Conservation (phyloP, 331 rosid genomes). For the Telfairia occidentalis region DNA sequence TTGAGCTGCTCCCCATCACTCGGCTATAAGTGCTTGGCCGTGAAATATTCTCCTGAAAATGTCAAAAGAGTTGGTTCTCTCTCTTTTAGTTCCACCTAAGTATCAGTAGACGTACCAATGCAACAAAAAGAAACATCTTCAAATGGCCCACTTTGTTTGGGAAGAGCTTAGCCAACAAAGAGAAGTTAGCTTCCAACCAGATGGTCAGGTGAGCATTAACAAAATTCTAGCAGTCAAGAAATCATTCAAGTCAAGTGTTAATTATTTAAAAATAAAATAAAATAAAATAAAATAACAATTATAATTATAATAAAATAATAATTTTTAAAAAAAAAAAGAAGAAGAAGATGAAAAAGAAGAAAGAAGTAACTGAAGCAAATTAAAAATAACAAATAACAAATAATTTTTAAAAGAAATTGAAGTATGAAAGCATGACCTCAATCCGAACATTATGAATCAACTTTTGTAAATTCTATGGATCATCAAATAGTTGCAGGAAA, state of each 20-base stretch:
- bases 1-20: conserved; percentile 21
- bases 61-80: not conserved
- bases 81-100: not conserved
- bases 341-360: too few relatives aligned
- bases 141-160: not conserved
- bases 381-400: not conserved
- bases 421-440: not conserved
- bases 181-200: not conserved
- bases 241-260: not conserved
- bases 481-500: not conserved
- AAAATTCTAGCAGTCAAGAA: not conserved
- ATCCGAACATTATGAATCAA: not conserved
- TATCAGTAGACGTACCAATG: not conserved
- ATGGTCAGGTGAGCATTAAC: not conserved
- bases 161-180: not conserved
- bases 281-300: too few relatives aligned
- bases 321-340: too few relatives aligned
- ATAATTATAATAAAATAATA: too few relatives aligned
- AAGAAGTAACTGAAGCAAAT: not conserved
- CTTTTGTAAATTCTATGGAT: not conserved
- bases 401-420: too few relatives aligned
- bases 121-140: not conserved
- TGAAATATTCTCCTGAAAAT: conserved; percentile 26
- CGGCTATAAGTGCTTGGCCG: conserved; percentile 17
- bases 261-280: too few relatives aligned